A percentile compares a stretch with the other conserved stretches of the same genome.
These are phyloP conservation scores for Panaeolus papilionaceus DNA, from an alignment of 768 basidiomycete genomes.

Conservation along the genomic window DNA sequence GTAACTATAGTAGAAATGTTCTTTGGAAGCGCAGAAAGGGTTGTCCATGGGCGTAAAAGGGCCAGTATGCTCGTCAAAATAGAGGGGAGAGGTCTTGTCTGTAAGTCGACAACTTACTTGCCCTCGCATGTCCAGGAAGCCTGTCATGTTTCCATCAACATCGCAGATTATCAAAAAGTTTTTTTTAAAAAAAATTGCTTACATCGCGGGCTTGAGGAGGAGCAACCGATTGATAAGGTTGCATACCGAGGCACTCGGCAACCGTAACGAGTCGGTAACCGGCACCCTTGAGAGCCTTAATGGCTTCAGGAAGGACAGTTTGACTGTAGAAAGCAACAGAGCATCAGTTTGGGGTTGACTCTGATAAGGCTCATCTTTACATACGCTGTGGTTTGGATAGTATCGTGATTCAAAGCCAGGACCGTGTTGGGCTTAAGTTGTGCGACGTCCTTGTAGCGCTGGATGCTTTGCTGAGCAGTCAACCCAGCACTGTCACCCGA, in stretches of 20 bases:
- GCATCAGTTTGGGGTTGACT: neutral
- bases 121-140: neutral
- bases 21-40: neutral
- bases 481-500: slow-evolving; percentile 46
- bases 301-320: slow-evolving; percentile 29
- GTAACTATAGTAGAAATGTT: neutral
- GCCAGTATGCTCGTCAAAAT: neutral
- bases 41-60: neutral
- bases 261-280: slow-evolving; percentile 27
- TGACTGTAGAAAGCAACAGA: neutral
- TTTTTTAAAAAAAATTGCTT: slow-evolving; percentile 14
- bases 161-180: neutral
- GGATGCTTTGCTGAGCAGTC: slow-evolving; percentile 32
- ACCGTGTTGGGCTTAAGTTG: slow-evolving; percentile 33
- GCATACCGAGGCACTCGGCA: slow-evolving; percentile 24
- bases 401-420: slow-evolving; percentile 47
- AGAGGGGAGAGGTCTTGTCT: neutral
- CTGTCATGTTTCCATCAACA: neutral
- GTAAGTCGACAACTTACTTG: neutral
- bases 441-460: slow-evolving; percentile 33
- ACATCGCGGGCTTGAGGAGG: slow-evolving; percentile 23
- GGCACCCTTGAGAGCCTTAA: slow-evolving; percentile 23
- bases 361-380: neutral
- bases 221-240: slow-evolving; percentile 21
- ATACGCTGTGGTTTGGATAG: slow-evolving; percentile 24